Percentiles rank a stretch among this genome's conserved stretches.
phyloP scores from a whole-genome alignment of 2,329 filamentous ascomycete species.

The Scleromitrula shiraiana region DNA sequence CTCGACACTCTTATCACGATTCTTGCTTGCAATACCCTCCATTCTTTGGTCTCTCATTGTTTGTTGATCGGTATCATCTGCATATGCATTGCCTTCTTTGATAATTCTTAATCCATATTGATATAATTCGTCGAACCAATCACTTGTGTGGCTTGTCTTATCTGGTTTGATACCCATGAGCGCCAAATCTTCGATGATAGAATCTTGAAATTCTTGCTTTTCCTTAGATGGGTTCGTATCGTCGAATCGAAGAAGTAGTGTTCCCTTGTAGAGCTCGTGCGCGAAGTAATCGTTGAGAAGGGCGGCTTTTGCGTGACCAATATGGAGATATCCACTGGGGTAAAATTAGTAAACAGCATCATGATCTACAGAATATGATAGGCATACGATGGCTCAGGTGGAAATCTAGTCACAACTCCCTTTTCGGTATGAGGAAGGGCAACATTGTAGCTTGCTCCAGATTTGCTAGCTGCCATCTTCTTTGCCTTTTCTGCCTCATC shows the following conservation, averaged over 20 bases:
- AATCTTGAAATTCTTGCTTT: slow-evolving; percentile 91
- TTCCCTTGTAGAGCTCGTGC: slow-evolving; percentile 86
- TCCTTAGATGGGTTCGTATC: slow-evolving; percentile 97
- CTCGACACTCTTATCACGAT: slow-evolving; percentile 70
- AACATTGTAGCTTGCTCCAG: slow-evolving; percentile 83
- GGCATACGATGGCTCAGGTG: slow-evolving; percentile 80
- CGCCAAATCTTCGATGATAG: slow-evolving; percentile 83
- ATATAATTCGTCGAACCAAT: slow-evolving; percentile 92
- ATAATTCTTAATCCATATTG: slow-evolving; percentile 79
- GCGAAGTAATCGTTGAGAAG: slow-evolving; percentile 95
- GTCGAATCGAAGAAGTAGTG: slow-evolving; percentile 84
- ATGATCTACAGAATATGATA: not conserved
- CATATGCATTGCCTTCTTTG: slow-evolving; percentile 80
- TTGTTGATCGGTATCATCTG: slow-evolving; percentile 88
- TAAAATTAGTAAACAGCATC: slow-evolving; percentile 10
- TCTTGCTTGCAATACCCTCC: slow-evolving; percentile 73
- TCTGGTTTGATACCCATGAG: slow-evolving; percentile 91
- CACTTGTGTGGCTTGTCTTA: slow-evolving; percentile 78
- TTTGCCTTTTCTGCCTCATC: slow-evolving; percentile 63
- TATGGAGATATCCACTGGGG: slow-evolving; percentile 73
- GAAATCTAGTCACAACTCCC: slow-evolving; percentile 85
- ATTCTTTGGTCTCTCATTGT: slow-evolving; percentile 79
- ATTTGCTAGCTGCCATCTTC: slow-evolving; percentile 61
- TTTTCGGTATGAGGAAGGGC: slow-evolving; percentile 76
- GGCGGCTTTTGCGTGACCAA: slow-evolving; percentile 90